Evolutionary conservation across 768 basidiomycete genomes (phyloP).

Genomic region (Cyclocybe aegerita): DNA sequence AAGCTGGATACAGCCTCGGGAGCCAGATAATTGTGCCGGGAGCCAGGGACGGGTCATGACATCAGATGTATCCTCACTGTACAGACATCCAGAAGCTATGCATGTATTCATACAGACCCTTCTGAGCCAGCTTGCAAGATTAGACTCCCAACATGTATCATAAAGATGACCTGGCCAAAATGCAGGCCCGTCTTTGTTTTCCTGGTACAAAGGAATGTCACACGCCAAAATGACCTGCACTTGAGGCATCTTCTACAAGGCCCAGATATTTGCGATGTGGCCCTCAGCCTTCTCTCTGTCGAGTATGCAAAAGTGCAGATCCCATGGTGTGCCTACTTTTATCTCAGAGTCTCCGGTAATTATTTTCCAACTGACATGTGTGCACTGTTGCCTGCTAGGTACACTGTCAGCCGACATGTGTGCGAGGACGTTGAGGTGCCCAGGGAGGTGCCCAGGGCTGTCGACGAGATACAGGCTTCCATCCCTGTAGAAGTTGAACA

Average conservation of each 20-base stretch:
- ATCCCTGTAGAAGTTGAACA: constrained; percentile 56
- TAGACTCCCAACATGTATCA: too few species aligned
- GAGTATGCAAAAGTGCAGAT: constrained; percentile 39
- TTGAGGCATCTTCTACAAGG: constrained; percentile 34
- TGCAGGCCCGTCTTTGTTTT: constrained; percentile 38
- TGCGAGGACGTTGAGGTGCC: constrained; percentile 54
- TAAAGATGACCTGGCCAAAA: constrained; percentile 21
- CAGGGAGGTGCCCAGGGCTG: constrained; percentile 54
- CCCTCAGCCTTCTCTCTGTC: constrained; percentile 42
- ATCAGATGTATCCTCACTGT: too few species aligned
- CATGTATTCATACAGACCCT: not conserved
- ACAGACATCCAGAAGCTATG: too few species aligned
- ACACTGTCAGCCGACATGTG: constrained; percentile 53
- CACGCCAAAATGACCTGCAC: too few species aligned
- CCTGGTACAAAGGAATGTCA: constrained; percentile 50
- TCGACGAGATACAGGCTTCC: constrained; percentile 60
- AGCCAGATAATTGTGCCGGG: too few species aligned
- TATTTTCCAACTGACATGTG: constrained; percentile 54
- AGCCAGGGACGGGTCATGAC: too few species aligned
- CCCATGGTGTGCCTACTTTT: constrained; percentile 28
- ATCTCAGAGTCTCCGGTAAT: constrained; percentile 45
- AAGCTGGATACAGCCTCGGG: too few species aligned
- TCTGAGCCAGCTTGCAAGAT: too few species aligned
- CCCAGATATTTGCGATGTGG: constrained; percentile 39
- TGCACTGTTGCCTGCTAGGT: constrained; percentile 54